Conservation (phyloP, 2,329 filamentous ascomycete species). For the Trichophyton verrucosum region DNA sequence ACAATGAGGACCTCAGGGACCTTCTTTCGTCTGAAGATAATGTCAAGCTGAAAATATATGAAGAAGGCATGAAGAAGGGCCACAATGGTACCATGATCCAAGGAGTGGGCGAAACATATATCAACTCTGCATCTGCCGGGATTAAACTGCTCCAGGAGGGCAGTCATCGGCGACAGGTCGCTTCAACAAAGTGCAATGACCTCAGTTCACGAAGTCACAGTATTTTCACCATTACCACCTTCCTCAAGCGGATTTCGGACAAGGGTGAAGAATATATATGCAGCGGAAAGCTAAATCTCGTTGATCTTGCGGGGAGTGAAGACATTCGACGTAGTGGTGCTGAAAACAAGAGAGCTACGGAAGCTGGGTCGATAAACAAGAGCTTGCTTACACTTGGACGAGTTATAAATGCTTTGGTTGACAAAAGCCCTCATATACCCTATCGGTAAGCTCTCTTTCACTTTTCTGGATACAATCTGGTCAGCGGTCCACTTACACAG, state of each 20-base stretch:
- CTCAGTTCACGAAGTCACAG: conserved; percentile 94
- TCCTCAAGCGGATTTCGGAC: conserved; percentile 68
- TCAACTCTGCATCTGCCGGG: conserved; percentile 70
- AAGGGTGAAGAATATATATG: conserved; percentile 82
- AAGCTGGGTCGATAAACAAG: conserved; percentile 97
- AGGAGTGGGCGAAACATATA: conserved; percentile 94
- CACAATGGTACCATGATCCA: conserved; percentile 72
- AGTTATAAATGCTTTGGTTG: conserved; percentile 94
- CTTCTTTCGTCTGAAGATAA: conserved; percentile 70
- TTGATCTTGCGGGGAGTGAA: conserved; percentile 92
- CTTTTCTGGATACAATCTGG: background rate
- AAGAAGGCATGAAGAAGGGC: conserved; percentile 66
- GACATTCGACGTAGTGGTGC: conserved; percentile 95
- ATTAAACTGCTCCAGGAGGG: conserved; percentile 81
- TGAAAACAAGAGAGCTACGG: conserved; percentile 92
- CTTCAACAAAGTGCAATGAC: conserved; percentile 98
- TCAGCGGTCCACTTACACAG: background rate
- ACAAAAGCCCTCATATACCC: conserved; percentile 79
- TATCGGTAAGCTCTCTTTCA: conserved; percentile 33
- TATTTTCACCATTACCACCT: conserved; percentile 89
- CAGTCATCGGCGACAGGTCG: conserved; percentile 91
- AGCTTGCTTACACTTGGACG: conserved; percentile 86
- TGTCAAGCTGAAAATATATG: conserved; percentile 86
- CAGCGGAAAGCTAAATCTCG: conserved; percentile 86
- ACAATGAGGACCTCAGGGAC: conserved; percentile 94